Evolutionary conservation across 2,329 filamentous ascomycete species (phyloP), one percentile per base, ranked within the genome.

Genomic region (Pseudopithomyces chartarum): DNA sequence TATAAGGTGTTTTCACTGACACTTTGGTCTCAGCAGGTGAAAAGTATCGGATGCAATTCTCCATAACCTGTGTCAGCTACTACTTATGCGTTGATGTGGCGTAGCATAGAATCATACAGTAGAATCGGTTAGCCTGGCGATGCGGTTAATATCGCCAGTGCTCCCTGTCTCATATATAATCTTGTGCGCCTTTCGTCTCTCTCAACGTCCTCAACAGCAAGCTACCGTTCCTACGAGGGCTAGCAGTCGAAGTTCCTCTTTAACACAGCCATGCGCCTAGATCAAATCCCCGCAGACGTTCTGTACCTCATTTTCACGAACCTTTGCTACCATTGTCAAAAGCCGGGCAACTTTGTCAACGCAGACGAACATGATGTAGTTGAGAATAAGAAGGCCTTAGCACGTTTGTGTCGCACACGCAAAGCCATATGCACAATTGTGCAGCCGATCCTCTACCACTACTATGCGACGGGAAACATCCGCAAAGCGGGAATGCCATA

Each of bases 401-500:
- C 29, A 48, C 12, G 12, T 38, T 22, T 48, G 45, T 48, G 45
- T 8, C 45, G 45, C 45, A 48, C 45, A 48, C 36, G 10, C 19
- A 48, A 23, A 48, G 45, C 29, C 2, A 10, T 48, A 36, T 36
- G 45, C 19, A 23, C 1, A 22, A 32, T 48, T 8, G 45, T 8
- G 45, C 45, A 48, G 33, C 45, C 45, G 23, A 38, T 48, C 45
- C 29, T 48, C 33, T 48, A 48, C 29, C 45, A 48, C 12, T 36
- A 48, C 13, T 33, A 46, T 19, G 43, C 43, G 43, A 46, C 43
- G 26, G 23, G 43, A 33, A 46, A 46, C 10, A 1, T 46, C 23
- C 8, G 13, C 13, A 46, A 46, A 19, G 43, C 7, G 15, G 12
- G 23, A n/a, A 45, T 15, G n/a, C 22, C 22, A 45, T 32, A 43